Evolutionary conservation across 2,329 filamentous ascomycete species (phyloP), one percentile per base, ranked within the genome.

Genomic region (Botrytis galanthina): DNA sequence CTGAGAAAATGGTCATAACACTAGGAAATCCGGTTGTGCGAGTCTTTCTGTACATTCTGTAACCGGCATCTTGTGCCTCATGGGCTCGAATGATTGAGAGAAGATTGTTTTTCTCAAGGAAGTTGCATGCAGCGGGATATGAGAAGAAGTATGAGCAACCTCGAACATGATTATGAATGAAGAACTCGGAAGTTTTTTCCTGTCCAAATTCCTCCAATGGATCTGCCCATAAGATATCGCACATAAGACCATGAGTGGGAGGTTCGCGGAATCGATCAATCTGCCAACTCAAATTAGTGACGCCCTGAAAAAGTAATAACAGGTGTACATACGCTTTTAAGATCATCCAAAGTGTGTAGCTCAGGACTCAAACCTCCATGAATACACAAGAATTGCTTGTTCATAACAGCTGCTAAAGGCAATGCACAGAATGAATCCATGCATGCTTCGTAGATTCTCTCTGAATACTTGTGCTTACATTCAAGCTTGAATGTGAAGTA

Each of bases 401-500:
- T 99, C 96, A 99, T 99, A 78, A 99, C 91, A 42, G 96, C 96
- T 73, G 96, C 96, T 79, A 99, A 86, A 44, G 96, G 96, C 76
- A 99, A 86, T 76, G 92, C 88, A 85, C 96, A 99, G 87, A 99
- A 99, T 0, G 96, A 97, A 77, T 99, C 95, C 90, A 98, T 97
- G 85, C 96, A 98, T 73, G 96, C 95, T 81, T 99, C 95, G 83
- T 99, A 99, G 74, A 99, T 89, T 76, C 89, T 89, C 85, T 98
- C 96, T 48, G 94, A 97, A 85, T 99, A 99, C 84, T 99, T 99
- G 89, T 99, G 96, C 86, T 97, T 98, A 88, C 96, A 99, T 84
- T 99, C 96, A 74, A 99, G 91, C 87, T 99, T 98, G 87, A 99
- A 99, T 75, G 96, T 99, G 85, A 99, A 99, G 87, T 99, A 99